These are phyloP conservation scores for Coix lacrymajobi DNA, from an alignment of 176 grass and related monocot species.

Conservation along the genomic window DNA sequence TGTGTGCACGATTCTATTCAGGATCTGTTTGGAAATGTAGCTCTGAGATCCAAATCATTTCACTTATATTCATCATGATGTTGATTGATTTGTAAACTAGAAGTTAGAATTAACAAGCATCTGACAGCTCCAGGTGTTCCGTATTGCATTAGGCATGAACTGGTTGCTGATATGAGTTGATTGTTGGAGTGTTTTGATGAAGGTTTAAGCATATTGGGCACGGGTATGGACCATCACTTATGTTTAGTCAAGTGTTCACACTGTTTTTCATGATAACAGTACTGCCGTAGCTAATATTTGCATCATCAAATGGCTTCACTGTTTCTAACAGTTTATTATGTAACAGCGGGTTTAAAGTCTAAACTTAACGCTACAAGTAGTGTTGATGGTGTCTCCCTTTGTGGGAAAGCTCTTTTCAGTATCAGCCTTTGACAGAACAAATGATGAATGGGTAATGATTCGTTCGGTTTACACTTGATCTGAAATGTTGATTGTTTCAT, in stretches of 20 bases:
- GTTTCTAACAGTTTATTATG: background rate
- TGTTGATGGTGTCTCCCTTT: background rate
- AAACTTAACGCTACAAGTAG: background rate
- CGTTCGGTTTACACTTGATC: background rate
- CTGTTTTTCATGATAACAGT: background rate
- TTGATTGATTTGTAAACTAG: background rate
- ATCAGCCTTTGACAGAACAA: background rate
- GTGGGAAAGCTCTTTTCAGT: background rate
- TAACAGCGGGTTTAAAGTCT: background rate
- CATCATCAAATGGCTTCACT: background rate
- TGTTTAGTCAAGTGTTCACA: background rate
- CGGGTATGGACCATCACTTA: background rate
- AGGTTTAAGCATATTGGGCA: background rate
- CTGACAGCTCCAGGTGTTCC: background rate
- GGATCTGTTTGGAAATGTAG: background rate
- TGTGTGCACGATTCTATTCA: background rate
- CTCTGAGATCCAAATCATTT: background rate
- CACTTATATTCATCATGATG: background rate
- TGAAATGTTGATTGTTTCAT: background rate
- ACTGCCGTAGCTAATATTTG: background rate
- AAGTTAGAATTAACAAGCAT: background rate
- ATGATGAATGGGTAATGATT: background rate
- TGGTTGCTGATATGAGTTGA: background rate
- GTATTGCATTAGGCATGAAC: background rate
- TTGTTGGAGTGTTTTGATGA: background rate